Percentiles rank a stretch among this genome's conserved stretches.
Evolutionary conservation across 371 early-diverging fungal species (phyloP).

Genomic region (Apophysomyces elegans): DNA sequence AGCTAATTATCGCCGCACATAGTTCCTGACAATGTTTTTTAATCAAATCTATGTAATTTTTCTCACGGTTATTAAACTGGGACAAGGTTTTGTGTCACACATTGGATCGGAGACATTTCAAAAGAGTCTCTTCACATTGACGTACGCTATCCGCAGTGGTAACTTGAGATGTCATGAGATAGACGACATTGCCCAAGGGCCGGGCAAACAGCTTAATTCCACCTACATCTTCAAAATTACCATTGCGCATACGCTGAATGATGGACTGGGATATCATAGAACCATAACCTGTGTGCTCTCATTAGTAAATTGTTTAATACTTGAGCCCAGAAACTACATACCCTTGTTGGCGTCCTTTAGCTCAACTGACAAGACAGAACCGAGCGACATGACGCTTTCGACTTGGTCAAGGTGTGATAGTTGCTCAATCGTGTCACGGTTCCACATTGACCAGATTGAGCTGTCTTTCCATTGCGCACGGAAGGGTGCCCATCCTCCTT

Average conservation of each 20-base stretch:
- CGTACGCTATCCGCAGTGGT: conserved; percentile 55
- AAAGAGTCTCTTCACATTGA: conserved; percentile 56
- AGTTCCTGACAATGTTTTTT: background rate
- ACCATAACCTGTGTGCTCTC: conserved; percentile 53
- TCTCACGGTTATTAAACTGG: background rate
- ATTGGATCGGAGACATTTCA: conserved; percentile 25
- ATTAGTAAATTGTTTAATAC: conserved; percentile 1
- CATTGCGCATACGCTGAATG: conserved; percentile 50
- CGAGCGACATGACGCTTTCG: conserved; percentile 75
- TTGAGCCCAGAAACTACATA: conserved; percentile 8
- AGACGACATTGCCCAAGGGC: conserved; percentile 80
- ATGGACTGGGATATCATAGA: conserved; percentile 55
- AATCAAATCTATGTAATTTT: background rate
- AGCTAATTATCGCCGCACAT: background rate
- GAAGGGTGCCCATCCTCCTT: conserved; percentile 36
- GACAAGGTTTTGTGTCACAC: background rate
- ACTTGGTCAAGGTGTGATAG: conserved; percentile 63
- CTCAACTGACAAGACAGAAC: conserved; percentile 76
- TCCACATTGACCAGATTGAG: conserved; percentile 65
- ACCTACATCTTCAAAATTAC: conserved; percentile 37
- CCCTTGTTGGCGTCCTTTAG: conserved; percentile 56
- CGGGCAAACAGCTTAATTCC: conserved; percentile 63
- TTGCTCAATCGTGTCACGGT: conserved; percentile 45
- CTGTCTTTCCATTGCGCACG: conserved; percentile 49
- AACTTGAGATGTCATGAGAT: conserved; percentile 74